phyloP scores from a whole-genome alignment of 257 asterid species.

The Solanum chiquidenum region DNA sequence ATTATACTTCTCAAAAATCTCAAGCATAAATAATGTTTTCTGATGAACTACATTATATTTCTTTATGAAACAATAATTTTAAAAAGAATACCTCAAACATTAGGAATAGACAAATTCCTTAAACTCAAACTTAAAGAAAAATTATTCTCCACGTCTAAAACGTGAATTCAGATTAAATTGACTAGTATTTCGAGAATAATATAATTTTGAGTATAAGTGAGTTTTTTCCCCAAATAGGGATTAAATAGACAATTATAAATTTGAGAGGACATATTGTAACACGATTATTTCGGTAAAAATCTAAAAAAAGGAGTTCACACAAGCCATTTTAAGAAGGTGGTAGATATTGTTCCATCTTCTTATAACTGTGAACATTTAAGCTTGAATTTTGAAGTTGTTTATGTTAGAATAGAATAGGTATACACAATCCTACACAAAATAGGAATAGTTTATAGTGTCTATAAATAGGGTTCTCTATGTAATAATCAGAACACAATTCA shows the following conservation, averaged over 20 bases:
- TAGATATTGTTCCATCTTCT: not conserved
- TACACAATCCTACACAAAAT: no score
- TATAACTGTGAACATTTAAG: not conserved
- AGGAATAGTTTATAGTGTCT: no score
- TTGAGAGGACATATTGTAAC: not conserved
- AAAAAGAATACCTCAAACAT: not conserved
- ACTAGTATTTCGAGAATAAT: not conserved
- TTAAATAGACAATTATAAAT: not conserved
- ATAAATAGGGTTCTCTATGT: no score
- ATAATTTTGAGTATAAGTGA: not conserved
- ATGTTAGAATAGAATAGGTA: no score
- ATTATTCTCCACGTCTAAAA: not conserved
- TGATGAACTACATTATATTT: not conserved
- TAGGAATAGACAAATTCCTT: not conserved
- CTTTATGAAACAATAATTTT: not conserved
- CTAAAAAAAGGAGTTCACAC: not conserved
- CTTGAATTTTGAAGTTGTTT: not conserved
- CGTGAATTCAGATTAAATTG: not conserved
- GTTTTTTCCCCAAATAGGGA: not conserved
- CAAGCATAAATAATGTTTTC: not conserved
- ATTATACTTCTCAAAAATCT: not conserved
- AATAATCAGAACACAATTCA: no score
- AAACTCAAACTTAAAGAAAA: not conserved
- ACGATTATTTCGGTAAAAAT: not conserved
- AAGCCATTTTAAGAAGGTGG: not conserved